A percentile compares a stretch with the other conserved stretches of the same genome.
phyloP scores from a whole-genome alignment of 106 monocot genomes.

The Dioscorea alata region DNA sequence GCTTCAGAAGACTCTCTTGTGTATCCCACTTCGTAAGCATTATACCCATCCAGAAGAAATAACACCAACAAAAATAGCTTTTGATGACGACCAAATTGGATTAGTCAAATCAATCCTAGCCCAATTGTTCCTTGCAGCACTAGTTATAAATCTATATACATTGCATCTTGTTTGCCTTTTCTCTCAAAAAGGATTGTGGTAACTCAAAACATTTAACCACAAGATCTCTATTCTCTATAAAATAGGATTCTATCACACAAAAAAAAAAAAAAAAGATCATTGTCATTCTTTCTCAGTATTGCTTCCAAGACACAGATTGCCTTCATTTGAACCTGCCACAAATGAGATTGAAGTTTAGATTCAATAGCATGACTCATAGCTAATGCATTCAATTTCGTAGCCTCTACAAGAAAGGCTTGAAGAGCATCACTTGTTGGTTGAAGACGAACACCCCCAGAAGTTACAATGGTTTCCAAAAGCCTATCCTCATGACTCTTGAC shows the following conservation, averaged over 20 bases:
- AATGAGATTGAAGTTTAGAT: constrained; percentile 74
- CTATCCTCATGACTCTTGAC: constrained; percentile 78
- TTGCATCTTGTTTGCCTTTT: constrained; percentile 63
- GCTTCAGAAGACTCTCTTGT: constrained; percentile 27
- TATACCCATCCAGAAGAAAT: constrained; percentile 59
- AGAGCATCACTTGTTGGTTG: constrained; percentile 97
- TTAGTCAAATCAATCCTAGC: no score
- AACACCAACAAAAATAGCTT: constrained; percentile 23
- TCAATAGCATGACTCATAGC: constrained; percentile 77
- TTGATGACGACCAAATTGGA: no score
- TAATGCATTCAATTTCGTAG: constrained; percentile 61
- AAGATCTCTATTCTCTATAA: constrained; percentile 71
- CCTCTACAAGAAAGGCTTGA: constrained; percentile 70
- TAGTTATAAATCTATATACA: no score
- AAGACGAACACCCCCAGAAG: constrained; percentile 80
- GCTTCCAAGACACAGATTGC: constrained; percentile 91
- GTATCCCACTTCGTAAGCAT: constrained; percentile 21
- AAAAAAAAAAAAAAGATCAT: constrained; percentile 56
- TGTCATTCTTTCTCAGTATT: constrained; percentile 75
- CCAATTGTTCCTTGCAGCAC: no score
- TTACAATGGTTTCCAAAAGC: constrained; percentile 93
- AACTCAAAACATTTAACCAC: constrained; percentile 74
- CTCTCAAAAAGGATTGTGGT: constrained; percentile 79
- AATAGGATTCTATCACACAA: constrained; percentile 69
- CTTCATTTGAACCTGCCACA: constrained; percentile 99